Conservation (phyloP, 2,329 filamentous ascomycete species). For the Thielaviopsis ethacetica region DNA sequence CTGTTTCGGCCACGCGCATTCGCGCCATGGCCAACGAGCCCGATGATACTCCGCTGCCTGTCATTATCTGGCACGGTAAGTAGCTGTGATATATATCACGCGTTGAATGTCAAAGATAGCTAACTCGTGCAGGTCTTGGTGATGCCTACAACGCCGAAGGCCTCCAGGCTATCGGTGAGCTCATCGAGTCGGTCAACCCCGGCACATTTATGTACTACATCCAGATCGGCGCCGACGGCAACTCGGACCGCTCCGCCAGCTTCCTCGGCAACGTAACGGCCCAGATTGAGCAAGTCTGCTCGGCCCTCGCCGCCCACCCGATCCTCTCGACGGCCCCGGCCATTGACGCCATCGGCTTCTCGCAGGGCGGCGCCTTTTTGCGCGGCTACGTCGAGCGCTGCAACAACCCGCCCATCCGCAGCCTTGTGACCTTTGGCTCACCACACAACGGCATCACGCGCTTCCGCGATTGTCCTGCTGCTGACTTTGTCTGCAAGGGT, state of each 20-base stretch:
- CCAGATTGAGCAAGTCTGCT: slow-evolving; percentile 64
- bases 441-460: slow-evolving; percentile 85
- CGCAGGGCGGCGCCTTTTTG: slow-evolving; percentile 92
- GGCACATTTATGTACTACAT: slow-evolving; percentile 75
- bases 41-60: slow-evolving; percentile 57
- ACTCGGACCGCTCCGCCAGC: slow-evolving; percentile 60
- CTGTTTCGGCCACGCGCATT: slow-evolving; percentile 20
- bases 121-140: slow-evolving; percentile 30
- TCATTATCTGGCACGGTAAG: slow-evolving; percentile 81
- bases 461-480: slow-evolving; percentile 55
- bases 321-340: slow-evolving; percentile 69
- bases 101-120: not conserved
- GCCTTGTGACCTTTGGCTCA: slow-evolving; percentile 72
- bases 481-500: slow-evolving; percentile 66
- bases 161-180: slow-evolving; percentile 50
- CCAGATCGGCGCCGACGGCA: slow-evolving; percentile 48
- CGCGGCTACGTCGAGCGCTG: slow-evolving; percentile 80
- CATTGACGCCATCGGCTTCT: slow-evolving; percentile 86
- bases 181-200: slow-evolving; percentile 58
- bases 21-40: slow-evolving; percentile 13
- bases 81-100: not conserved
- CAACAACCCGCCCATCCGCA: slow-evolving; percentile 57
- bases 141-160: slow-evolving; percentile 65
- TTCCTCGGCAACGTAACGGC: slow-evolving; percentile 81
- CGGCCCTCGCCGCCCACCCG: slow-evolving; percentile 55